A percentile compares a stretch with the other conserved stretches of the same genome.
Evolutionary conservation across 148 eudicot species (phyloP).

Genomic region (Rhododendron kiyosumense): DNA sequence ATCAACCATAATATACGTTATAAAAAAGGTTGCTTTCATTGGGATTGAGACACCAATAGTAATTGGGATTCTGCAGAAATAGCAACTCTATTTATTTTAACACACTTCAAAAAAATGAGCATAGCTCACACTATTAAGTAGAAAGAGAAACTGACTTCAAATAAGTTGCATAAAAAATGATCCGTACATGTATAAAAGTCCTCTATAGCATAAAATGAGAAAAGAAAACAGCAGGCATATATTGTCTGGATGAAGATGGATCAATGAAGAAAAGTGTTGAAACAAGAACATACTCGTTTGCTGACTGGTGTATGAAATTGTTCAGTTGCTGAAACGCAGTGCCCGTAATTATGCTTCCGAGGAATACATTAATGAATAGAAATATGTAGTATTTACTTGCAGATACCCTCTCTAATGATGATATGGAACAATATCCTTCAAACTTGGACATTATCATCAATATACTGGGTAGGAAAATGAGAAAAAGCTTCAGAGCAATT

Average conservation of each 20-base stretch:
- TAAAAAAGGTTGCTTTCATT: constrained; percentile 77
- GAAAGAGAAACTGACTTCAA: background rate
- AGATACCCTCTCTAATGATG: constrained; percentile 60
- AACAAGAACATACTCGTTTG: constrained; percentile 45
- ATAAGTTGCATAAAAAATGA: background rate
- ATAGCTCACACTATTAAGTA: background rate
- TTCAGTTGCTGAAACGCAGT: constrained; percentile 66
- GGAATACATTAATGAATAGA: constrained; percentile 62
- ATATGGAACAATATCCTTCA: constrained; percentile 58
- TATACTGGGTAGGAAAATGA: constrained; percentile 51
- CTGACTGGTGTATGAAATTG: constrained; percentile 50
- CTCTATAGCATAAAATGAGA: background rate
- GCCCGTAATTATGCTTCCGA: constrained; percentile 73
- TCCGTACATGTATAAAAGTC: background rate
- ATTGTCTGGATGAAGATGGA: background rate
- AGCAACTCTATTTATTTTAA: background rate
- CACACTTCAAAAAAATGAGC: background rate
- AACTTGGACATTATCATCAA: constrained; percentile 77
- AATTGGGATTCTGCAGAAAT: constrained; percentile 47
- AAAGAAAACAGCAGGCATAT: background rate
- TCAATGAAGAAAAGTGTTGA: background rate
- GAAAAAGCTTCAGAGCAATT: constrained; percentile 66
- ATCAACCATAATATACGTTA: constrained; percentile 74
- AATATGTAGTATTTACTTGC: constrained; percentile 62
- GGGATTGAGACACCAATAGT: constrained; percentile 67